Evolutionary conservation across 2,329 filamentous ascomycete genomes (phyloP).

Genomic region (Ophiostoma populinum): DNA sequence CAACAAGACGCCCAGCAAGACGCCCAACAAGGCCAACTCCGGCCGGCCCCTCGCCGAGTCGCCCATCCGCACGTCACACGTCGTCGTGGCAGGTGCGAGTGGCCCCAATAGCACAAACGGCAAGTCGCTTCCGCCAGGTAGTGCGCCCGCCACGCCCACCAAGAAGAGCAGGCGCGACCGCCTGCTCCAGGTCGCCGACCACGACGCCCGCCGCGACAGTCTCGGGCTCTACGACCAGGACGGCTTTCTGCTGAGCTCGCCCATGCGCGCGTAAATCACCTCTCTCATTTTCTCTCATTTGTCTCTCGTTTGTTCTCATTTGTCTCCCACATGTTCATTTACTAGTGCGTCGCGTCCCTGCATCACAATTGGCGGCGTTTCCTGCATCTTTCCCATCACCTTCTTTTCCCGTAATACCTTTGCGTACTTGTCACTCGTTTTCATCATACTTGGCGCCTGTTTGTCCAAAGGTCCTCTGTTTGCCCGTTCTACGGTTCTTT

Average conservation of each 20-base stretch:
- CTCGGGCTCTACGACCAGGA: slow-evolving; percentile 27
- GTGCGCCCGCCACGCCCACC: slow-evolving; percentile 3
- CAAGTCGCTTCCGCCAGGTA: not conserved
- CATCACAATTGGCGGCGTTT: too few species aligned
- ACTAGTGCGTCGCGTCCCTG: too few species aligned
- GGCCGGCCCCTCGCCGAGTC: slow-evolving; percentile 4
- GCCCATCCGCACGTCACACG: slow-evolving; percentile 1
- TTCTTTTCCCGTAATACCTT: too few species aligned
- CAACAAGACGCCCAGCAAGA: not conserved
- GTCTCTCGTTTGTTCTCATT: not conserved
- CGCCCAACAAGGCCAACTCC: slow-evolving; percentile 2
- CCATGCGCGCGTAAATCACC: not conserved
- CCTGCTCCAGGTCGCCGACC: not conserved
- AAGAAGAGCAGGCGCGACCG: not conserved
- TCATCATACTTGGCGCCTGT: not conserved
- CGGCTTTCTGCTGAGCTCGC: slow-evolving; percentile 27
- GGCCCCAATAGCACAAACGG: not conserved
- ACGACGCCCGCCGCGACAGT: slow-evolving; percentile 16
- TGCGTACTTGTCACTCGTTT: not conserved
- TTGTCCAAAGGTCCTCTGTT: too few species aligned
- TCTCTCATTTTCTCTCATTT: not conserved
- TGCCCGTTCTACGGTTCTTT: too few species aligned
- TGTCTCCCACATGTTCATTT: not conserved
- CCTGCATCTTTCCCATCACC: too few species aligned
- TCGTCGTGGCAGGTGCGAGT: not conserved